Evolutionary conservation across 352 stramenopile genomes (phyloP), one percentile per base, ranked within the genome.

Genomic region (Aphanomyces stellatus): DNA sequence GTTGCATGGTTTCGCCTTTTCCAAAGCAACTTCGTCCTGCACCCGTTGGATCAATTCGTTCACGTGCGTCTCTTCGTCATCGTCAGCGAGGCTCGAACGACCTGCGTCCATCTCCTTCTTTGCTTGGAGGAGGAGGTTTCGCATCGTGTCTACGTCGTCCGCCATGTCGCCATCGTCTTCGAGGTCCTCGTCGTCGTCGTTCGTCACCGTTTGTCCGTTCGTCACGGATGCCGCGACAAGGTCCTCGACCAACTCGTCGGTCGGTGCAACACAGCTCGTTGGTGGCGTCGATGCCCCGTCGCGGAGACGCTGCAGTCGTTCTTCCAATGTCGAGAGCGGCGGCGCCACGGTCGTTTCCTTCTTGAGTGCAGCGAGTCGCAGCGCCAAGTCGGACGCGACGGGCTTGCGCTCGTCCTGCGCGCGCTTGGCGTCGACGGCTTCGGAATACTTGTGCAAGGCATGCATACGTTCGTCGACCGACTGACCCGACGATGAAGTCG

Each of bases 311-410:
- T 42, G 48, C 2, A 56, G 27, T 57, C 60, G 28, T 0, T 37
- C 40, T 67, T 67, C 60, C 24, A 67, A 41, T 11, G 41, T 51
- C 22, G 25, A n/a, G 8, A 67, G 7, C 41, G 60, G 46, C 4
- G 60, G 60, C 2, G 42, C 60, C 19, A 49, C 27, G 17, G 40
- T 67, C 0, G 60, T 51, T 33, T 67, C 60, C 17, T 43, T 67
- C 49, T 67, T 67, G 28, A 67, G 34, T n/a, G 60, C 60, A 24
- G 60, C 60, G 17, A 67, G 41, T 13, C 60, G 60, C 11, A 67
- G 60, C 35, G 48, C 60, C 41, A 67, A 43, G 30, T 67, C 60
- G 0, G 41, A 48, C 49, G 22, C 48, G 11, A 57, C 30, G 11
- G 34, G 48, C 11, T 30, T 55, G n/a, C 41, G 57, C 34, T 67